phyloP scores from a whole-genome alignment of 441 rosid species.

The Theobroma grandiflorum region DNA sequence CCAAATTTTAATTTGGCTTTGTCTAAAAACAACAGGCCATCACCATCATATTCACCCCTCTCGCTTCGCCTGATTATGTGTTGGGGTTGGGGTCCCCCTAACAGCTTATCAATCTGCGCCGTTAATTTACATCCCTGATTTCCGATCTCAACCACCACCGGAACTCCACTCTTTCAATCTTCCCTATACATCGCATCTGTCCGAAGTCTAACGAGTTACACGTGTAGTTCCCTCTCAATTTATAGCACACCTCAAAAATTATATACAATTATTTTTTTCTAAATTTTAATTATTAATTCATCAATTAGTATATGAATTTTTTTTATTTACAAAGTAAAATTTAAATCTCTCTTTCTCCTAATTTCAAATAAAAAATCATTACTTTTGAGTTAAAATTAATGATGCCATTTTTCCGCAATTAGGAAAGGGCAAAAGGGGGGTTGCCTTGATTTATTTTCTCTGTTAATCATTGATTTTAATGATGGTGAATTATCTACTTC shows the following conservation, averaged over 20 bases:
- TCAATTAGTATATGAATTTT: too few species aligned
- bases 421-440: too few species aligned
- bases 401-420: too few species aligned
- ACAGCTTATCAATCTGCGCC: slow-evolving; percentile 19
- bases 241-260: too few species aligned
- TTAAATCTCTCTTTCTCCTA: too few species aligned
- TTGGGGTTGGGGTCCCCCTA: not conserved
- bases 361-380: too few species aligned
- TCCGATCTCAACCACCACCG: not conserved
- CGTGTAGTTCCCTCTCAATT: not conserved
- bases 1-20: not conserved
- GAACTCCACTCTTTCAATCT: not conserved
- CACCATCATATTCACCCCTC: not conserved
- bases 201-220: not conserved
- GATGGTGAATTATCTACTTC: not conserved
- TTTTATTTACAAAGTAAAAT: too few species aligned
- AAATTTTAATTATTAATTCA: too few species aligned
- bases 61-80: not conserved
- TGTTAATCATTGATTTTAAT: not conserved
- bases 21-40: not conserved
- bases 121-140: not conserved
- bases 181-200: not conserved
- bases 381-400: too few species aligned
- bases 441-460: not conserved
- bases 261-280: too few species aligned